Conservation (phyloP, 257 asterid species). For the Vinca minor region DNA sequence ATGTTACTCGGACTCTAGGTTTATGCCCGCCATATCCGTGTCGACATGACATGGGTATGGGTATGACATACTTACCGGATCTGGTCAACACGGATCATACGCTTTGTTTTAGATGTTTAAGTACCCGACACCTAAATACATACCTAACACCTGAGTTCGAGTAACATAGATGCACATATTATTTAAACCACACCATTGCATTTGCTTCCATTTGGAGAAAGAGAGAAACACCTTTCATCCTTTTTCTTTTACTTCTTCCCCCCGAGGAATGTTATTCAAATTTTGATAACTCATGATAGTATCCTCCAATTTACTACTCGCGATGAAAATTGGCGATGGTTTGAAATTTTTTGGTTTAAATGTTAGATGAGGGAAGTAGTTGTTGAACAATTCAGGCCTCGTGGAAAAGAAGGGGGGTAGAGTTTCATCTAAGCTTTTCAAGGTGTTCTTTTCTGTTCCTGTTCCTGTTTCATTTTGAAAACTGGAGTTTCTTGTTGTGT, state of each 20-base stretch:
- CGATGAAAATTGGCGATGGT: not conserved
- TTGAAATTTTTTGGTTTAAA: not conserved
- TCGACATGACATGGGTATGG: no score
- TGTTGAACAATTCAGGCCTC: no score
- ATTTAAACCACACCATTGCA: not conserved
- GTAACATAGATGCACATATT: no score
- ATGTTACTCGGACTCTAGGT: no score
- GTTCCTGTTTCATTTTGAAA: not conserved
- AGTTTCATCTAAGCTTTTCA: not conserved
- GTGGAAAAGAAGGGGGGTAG: not conserved
- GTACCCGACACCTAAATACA: no score
- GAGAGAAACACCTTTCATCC: not conserved
- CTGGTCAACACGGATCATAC: no score
- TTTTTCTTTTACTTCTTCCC: not conserved
- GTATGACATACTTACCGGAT: no score
- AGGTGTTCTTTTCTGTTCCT: not conserved
- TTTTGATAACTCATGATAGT: not conserved
- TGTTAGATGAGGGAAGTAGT: not conserved
- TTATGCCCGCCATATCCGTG: no score
- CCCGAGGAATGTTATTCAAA: not conserved
- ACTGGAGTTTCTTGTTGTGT: not conserved
- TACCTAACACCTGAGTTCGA: no score
- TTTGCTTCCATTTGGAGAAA: not conserved
- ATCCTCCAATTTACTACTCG: not conserved
- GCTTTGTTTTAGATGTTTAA: no score